These are phyloP conservation scores for Dacryopinax primogenitus DNA, from an alignment of 768 basidiomycete genomes.

Conservation along the genomic window DNA sequence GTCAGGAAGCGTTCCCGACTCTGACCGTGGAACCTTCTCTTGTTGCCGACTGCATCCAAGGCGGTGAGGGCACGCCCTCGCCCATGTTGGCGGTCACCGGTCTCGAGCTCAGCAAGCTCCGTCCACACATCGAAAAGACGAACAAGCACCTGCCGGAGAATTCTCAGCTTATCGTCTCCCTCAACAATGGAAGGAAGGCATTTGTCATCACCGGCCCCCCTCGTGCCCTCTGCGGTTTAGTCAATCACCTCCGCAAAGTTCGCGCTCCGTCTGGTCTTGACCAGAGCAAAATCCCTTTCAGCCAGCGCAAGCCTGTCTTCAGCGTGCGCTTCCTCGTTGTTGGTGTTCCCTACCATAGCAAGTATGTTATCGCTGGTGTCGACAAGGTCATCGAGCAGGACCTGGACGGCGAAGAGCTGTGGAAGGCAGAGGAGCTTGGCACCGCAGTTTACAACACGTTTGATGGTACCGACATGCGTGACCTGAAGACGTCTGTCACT, in stretches of 20 bases:
- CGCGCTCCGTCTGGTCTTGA: slow-evolving; percentile 77
- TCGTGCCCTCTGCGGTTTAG: slow-evolving; percentile 84
- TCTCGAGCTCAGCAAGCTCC: slow-evolving; percentile 57
- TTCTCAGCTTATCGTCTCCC: slow-evolving; percentile 71
- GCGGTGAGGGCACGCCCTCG: slow-evolving; percentile 83
- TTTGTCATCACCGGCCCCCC: slow-evolving; percentile 90
- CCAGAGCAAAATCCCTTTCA: slow-evolving; percentile 87
- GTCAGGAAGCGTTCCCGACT: slow-evolving; percentile 87
- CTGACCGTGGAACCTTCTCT: slow-evolving; percentile 79
- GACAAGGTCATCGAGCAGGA: slow-evolving; percentile 67
- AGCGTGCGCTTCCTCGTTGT: slow-evolving; percentile 89
- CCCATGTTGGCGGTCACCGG: slow-evolving; percentile 92
- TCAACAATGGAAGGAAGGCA: slow-evolving; percentile 81
- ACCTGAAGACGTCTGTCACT: slow-evolving; percentile 56
- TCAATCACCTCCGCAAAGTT: slow-evolving; percentile 78
- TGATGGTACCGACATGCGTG: slow-evolving; percentile 75
- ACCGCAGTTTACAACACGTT: slow-evolving; percentile 90
- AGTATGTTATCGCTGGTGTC: slow-evolving; percentile 60
- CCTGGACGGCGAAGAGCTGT: slow-evolving; percentile 63
- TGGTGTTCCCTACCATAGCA: slow-evolving; percentile 90
- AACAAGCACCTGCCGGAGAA: slow-evolving; percentile 72
- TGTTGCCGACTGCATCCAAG: slow-evolving; percentile 74
- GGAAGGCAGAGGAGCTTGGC: slow-evolving; percentile 51
- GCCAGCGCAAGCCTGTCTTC: slow-evolving; percentile 89
- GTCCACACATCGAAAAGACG: slow-evolving; percentile 71